phyloP scores from a whole-genome alignment of 2,329 filamentous ascomycete species.

The Cercospora janseana region DNA sequence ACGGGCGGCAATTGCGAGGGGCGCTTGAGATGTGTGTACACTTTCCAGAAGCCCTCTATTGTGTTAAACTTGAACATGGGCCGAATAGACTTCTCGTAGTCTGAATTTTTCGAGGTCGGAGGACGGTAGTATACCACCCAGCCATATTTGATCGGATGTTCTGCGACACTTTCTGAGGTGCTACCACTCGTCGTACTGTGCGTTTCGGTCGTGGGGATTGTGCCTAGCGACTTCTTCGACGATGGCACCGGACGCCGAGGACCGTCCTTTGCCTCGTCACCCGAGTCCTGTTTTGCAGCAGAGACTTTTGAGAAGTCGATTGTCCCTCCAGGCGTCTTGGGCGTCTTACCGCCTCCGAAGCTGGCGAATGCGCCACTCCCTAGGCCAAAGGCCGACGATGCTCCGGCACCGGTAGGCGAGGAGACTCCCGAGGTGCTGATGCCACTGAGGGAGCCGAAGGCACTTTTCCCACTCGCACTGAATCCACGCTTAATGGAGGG shows the following conservation, averaged over 20 bases:
- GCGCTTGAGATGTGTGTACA: constrained; percentile 85
- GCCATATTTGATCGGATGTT: constrained; percentile 67
- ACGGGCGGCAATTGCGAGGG: constrained; percentile 86
- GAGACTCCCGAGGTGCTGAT: constrained; percentile 63
- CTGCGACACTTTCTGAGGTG: constrained; percentile 14
- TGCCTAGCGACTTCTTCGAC: constrained; percentile 31
- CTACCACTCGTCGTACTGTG: constrained; percentile 42
- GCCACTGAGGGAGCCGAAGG: constrained; percentile 71
- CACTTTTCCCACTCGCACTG: constrained; percentile 68
- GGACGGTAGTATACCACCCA: constrained; percentile 99
- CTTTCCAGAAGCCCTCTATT: constrained; percentile 85
- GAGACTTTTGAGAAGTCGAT: constrained; percentile 70
- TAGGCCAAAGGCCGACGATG: constrained; percentile 86
- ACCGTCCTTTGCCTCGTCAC: constrained; percentile 44
- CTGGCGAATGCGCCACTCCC: constrained; percentile 91
- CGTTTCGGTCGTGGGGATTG: constrained; percentile 20
- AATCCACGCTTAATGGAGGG: constrained; percentile 69
- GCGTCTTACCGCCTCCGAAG: constrained; percentile 80
- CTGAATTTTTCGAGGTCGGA: constrained; percentile 93
- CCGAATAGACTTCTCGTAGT: constrained; percentile 96
- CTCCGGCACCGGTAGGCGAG: constrained; percentile 71
- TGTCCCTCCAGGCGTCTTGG: constrained; percentile 70
- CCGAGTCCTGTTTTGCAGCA: constrained; percentile 61
- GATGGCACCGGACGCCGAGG: constrained; percentile 26
- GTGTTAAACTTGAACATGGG: constrained; percentile 78